Evolutionary conservation across 305 asterid genomes (phyloP), one percentile per base, ranked within the genome.

Genomic region (Fraxinus xanthoxyloides): DNA sequence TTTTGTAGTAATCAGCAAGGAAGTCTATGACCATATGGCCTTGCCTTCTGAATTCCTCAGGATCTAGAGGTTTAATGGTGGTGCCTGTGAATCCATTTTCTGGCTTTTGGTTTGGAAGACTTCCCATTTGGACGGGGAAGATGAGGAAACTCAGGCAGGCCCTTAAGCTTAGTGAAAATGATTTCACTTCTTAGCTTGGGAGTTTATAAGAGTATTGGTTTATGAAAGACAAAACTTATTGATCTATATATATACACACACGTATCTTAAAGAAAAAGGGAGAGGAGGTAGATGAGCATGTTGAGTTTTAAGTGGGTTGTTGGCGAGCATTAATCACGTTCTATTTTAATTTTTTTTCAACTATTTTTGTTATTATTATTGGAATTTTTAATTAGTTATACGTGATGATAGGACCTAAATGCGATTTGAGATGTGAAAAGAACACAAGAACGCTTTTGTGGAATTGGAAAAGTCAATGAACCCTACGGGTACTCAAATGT

Each of bases 1-100:
- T 91, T 73, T 89, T 84, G 90, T 91, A 92, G 34, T 91, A 92
- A 72, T 90, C 94, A 1, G 95, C 97, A 0, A 92, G 86, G 38
- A 90, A 92, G 82, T 91, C 94, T n/a, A 92, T 86, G 17, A 92
- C 90, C 24, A 89, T 32, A 43, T 91, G 93, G 7, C 93, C 95
- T 36, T 92, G 95, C 40, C 90, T 81, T 19, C 95, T 32, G 88
- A 92, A 92, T 77, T 91, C 93, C 38, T 90, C 95, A 5, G 92
- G 90, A 81, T 92, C 95, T 0, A 92, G 85, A 3, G 93, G 95
- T 2, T 90, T 92, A 1, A 90, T 92, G 78, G 81, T 82, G 12
- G 72, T n/a, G 24, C 90, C 90, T 79, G 77, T 3, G 15, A 77
- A 85, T 24, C 86, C 82, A 17, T 31, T 32, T n/a, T 88, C 93